phyloP scores from a whole-genome alignment of 2,329 filamentous ascomycete genomes.

The Sporothrix curviconia region DNA sequence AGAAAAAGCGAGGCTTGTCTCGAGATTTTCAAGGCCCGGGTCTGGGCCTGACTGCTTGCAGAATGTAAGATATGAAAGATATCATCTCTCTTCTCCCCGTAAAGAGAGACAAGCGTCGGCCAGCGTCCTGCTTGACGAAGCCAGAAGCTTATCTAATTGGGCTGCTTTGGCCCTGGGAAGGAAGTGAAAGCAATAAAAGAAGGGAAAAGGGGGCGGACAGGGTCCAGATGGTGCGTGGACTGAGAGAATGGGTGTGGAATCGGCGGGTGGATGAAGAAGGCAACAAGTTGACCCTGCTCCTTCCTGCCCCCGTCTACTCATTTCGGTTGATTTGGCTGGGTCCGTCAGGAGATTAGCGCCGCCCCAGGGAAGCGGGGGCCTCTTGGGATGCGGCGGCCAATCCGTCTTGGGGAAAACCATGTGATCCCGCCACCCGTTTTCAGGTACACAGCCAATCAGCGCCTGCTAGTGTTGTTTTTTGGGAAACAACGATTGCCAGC shows the following conservation, averaged over 20 bases:
- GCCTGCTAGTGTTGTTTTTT: neutral
- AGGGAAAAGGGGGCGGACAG: neutral
- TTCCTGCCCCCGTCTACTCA: constrained; percentile 14
- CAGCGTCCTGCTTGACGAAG: neutral
- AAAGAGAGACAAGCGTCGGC: neutral
- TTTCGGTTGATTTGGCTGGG: constrained; percentile 17
- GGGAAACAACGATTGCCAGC: constrained; percentile 9
- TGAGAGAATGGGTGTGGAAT: neutral
- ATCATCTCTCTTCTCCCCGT: neutral
- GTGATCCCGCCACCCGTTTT: neutral
- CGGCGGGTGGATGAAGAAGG: neutral
- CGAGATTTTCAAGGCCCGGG: neutral
- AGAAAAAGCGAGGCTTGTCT: neutral
- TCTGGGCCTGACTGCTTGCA: neutral
- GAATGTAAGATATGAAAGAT: neutral
- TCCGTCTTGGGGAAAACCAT: constrained; percentile 6
- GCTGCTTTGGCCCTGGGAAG: neutral
- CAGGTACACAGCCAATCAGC: constrained; percentile 12
- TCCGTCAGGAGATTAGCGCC: constrained; percentile 19
- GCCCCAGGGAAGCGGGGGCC: constrained; percentile 5
- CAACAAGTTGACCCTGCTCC: no score
- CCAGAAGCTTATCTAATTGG: constrained; percentile 6
- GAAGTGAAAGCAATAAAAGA: neutral
- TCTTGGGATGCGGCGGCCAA: constrained; percentile 10
- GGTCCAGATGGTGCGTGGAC: neutral